These are phyloP conservation scores for Elongisporangium anandrum DNA, from an alignment of 352 stramenopile species.

Conservation along the genomic window DNA sequence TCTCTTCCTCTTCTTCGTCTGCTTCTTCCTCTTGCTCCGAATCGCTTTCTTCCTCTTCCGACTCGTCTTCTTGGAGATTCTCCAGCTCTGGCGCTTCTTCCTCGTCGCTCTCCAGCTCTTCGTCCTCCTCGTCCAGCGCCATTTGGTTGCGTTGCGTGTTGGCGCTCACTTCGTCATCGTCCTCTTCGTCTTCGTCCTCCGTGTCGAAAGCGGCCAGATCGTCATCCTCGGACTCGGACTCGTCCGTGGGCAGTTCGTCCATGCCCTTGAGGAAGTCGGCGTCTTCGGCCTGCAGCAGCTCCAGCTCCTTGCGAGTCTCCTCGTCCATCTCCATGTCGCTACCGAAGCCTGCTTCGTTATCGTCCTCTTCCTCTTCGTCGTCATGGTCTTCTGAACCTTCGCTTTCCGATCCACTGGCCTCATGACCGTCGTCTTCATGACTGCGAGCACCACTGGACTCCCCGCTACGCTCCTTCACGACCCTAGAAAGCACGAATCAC, in stretches of 20 bases:
- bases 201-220: slow-evolving; percentile 66
- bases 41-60: slow-evolving; percentile 5
- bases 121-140: slow-evolving; percentile 4
- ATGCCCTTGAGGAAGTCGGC: slow-evolving; percentile 80
- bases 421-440: slow-evolving; percentile 22
- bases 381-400: slow-evolving; percentile 14
- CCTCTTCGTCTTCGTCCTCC: slow-evolving; percentile 44
- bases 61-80: slow-evolving; percentile 7
- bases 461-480: slow-evolving; percentile 63
- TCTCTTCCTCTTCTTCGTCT: slow-evolving; percentile 21
- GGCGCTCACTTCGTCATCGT: slow-evolving; percentile 30
- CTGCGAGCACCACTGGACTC: slow-evolving; percentile 7
- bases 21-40: slow-evolving; percentile 15
- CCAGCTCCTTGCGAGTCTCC: slow-evolving; percentile 70
- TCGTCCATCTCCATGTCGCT: slow-evolving; percentile 76
- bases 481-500: slow-evolving; percentile 17
- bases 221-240: slow-evolving; percentile 71
- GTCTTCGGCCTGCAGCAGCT: slow-evolving; percentile 72
- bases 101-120: slow-evolving; percentile 11
- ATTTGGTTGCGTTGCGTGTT: slow-evolving; percentile 59
- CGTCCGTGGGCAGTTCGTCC: slow-evolving; percentile 81
- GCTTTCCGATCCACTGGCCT: slow-evolving; percentile 14
- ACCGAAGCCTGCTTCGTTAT: slow-evolving; percentile 17
- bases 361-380: slow-evolving; percentile 7
- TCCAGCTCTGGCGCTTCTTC: slow-evolving; percentile 6